Evolutionary conservation across 805 yeast species (phyloP).

Genomic region (Barnettozyma wickerhamii): DNA sequence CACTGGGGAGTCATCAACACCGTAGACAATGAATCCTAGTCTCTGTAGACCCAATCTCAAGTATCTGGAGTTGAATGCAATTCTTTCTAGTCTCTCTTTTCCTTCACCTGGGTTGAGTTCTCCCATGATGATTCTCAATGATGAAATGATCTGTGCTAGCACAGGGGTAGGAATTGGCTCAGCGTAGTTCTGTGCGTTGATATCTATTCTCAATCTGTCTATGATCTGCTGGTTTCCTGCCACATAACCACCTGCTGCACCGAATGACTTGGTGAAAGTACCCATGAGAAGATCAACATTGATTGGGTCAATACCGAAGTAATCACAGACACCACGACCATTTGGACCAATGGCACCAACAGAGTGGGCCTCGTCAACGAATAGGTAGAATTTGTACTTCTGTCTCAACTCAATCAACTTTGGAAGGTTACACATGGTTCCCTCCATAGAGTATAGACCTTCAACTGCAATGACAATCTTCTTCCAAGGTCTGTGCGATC

Average conservation of each 20-base stretch:
- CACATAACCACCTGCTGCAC: constrained; percentile 97
- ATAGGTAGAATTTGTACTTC: constrained; percentile 84
- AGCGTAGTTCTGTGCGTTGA: constrained; percentile 70
- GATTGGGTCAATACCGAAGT: constrained; percentile 73
- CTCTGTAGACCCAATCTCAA: constrained; percentile 85
- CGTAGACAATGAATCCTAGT: constrained; percentile 90
- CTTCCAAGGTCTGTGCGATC: constrained; percentile 94
- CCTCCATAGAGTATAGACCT: constrained; percentile 77
- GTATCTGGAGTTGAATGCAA: constrained; percentile 94
- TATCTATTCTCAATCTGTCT: constrained; percentile 67
- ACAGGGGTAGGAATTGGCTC: constrained; percentile 93
- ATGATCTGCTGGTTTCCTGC: constrained; percentile 71
- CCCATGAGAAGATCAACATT: constrained; percentile 93
- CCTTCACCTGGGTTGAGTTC: constrained; percentile 91
- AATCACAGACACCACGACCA: constrained; percentile 95
- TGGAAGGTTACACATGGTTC: constrained; percentile 72
- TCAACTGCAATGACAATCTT: constrained; percentile 85
- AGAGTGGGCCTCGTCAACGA: constrained; percentile 97
- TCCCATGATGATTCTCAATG: constrained; percentile 76
- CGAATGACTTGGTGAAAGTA: constrained; percentile 94
- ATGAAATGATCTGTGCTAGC: constrained; percentile 77
- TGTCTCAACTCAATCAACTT: constrained; percentile 69
- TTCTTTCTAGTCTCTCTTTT: constrained; percentile 79
- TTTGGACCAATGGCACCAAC: constrained; percentile 97
- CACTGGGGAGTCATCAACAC: constrained; percentile 96